A percentile compares a stretch with the other conserved stretches of the same genome.
Evolutionary conservation across 805 yeast species (phyloP).

Genomic region (Maudiozyma saulgeensis): DNA sequence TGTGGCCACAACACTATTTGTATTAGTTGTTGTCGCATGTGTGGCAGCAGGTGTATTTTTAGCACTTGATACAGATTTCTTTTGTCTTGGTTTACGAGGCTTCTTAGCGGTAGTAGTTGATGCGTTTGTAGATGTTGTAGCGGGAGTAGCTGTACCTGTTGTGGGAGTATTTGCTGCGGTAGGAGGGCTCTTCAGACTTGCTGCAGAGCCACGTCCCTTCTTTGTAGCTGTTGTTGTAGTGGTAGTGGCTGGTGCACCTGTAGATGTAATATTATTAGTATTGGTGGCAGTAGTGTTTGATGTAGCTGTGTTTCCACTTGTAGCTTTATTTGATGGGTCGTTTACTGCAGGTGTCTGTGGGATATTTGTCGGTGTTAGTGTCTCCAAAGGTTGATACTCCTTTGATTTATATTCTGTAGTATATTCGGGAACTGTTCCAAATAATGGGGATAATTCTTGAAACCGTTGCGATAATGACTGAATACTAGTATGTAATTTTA

Average conservation of each 20-base stretch:
- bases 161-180: not conserved
- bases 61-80: not conserved
- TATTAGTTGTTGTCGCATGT: not conserved
- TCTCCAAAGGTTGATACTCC: constrained; percentile 20
- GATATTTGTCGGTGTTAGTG: constrained; percentile 4
- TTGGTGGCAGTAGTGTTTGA: not conserved
- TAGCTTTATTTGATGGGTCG: not conserved
- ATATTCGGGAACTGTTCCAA: constrained; percentile 20
- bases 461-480: constrained; percentile 19
- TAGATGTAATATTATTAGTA: not conserved
- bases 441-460: constrained; percentile 16
- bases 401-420: constrained; percentile 11
- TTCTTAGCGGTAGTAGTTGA: constrained; percentile 16
- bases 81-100: constrained; percentile 22
- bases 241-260: constrained; percentile 3
- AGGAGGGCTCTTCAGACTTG: not conserved
- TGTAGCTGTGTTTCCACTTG: not conserved
- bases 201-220: constrained; percentile 13
- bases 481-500: constrained; percentile 15
- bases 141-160: not conserved
- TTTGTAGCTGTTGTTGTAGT: constrained; percentile 15
- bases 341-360: not conserved
- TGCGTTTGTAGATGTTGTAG: constrained; percentile 10
- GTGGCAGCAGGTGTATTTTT: constrained; percentile 9
- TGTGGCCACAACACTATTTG: constrained; percentile 1